Percentiles rank a stretch among this genome's conserved stretches.
Evolutionary conservation across 1,139 yeast genomes (phyloP).

Genomic region (Kodamaea plutei): DNA sequence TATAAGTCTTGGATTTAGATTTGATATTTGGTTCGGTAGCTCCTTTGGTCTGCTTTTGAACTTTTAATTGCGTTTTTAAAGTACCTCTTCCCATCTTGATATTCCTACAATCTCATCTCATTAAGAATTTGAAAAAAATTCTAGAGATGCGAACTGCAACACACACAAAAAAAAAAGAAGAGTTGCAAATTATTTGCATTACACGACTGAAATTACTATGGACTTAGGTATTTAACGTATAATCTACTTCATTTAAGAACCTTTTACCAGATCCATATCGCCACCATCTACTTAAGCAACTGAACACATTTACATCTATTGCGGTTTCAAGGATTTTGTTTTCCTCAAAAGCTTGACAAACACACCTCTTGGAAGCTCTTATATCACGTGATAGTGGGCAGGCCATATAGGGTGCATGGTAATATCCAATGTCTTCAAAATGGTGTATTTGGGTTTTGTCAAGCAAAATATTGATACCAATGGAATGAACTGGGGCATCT

Average conservation of each 20-base stretch:
- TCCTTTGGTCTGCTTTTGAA: slow-evolving; percentile 25
- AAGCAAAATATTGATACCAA: slow-evolving; percentile 65
- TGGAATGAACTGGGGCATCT: slow-evolving; percentile 93
- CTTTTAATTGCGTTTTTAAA: slow-evolving; percentile 34
- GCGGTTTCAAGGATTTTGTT: slow-evolving; percentile 34
- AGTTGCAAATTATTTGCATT: slow-evolving; percentile 2
- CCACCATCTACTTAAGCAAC: slow-evolving; percentile 90
- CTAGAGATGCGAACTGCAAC: slow-evolving; percentile 5
- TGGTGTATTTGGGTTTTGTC: slow-evolving; percentile 73
- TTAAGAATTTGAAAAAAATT: slow-evolving; percentile 6
- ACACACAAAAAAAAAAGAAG: slow-evolving; percentile 5
- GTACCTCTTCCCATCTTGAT: slow-evolving; percentile 16
- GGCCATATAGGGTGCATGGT: slow-evolving; percentile 75
- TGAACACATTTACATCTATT: slow-evolving; percentile 58
- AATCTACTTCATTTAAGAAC: slow-evolving; percentile 38
- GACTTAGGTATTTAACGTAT: slow-evolving; percentile 4
- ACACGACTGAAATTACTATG: slow-evolving; percentile 6
- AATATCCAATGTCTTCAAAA: slow-evolving; percentile 88
- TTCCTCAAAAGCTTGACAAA: slow-evolving; percentile 47
- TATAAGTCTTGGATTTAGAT: slow-evolving; percentile 7
- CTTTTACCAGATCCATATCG: slow-evolving; percentile 56
- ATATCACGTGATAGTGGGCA: slow-evolving; percentile 65
- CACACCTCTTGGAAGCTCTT: slow-evolving; percentile 59
- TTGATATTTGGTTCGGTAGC: slow-evolving; percentile 14
- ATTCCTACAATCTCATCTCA: slow-evolving; percentile 8